phyloP scores from a whole-genome alignment of 371 early-diverging fungal genomes.

The Cokeromyces recurvatus region DNA sequence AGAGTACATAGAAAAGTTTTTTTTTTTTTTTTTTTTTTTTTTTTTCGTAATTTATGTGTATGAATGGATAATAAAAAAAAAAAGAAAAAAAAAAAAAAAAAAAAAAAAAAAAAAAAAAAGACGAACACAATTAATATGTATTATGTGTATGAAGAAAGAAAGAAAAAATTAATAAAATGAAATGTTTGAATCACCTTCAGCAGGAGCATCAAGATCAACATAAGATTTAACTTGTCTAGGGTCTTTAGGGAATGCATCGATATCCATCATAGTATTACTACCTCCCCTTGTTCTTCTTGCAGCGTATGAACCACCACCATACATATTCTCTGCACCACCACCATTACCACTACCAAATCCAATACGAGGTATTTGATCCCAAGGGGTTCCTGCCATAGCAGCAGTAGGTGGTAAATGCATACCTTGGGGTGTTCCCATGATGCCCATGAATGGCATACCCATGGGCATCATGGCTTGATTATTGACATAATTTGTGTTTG shows the following conservation, averaged over 20 bases:
- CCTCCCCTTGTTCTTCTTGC: constrained; percentile 4
- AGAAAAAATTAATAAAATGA: constrained; percentile 28
- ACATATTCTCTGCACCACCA: constrained; percentile 3
- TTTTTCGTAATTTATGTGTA: too few species aligned
- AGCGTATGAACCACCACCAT: neutral
- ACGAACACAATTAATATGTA: too few species aligned
- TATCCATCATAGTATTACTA: constrained; percentile 20
- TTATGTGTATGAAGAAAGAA: neutral
- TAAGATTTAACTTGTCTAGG: constrained; percentile 82
- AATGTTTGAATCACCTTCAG: constrained; percentile 74
- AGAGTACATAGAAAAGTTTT: too few species aligned
- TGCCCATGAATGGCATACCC: constrained; percentile 9
- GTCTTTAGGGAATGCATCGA: constrained; percentile 46
- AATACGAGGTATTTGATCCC: constrained; percentile 66
- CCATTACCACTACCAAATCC: constrained; percentile 44
- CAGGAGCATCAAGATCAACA: constrained; percentile 86
- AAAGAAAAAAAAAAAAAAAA: neutral
- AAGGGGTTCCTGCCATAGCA: constrained; percentile 48
- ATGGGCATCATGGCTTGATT: constrained; percentile 4
- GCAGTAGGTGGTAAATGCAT: constrained; percentile 27
- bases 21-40: too few species aligned
- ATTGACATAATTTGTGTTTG: neutral
- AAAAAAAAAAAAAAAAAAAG: constrained; percentile 18
- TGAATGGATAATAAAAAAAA: neutral
- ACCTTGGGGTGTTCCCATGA: constrained; percentile 5